phyloP scores from a whole-genome alignment of 345 rosid species.

The Xanthoceras sorbifolium region DNA sequence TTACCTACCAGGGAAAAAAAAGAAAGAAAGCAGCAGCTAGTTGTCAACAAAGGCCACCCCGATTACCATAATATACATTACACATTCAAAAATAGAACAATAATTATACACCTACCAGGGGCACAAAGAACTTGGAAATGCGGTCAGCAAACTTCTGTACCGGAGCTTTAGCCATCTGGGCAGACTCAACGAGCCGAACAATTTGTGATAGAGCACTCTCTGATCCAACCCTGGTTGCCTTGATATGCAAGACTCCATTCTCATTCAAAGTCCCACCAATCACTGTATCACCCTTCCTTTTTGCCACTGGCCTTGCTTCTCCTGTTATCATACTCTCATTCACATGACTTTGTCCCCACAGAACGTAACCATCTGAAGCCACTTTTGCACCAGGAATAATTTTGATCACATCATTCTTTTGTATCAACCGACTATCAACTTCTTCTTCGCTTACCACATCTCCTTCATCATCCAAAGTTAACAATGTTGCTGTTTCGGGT shows the following conservation, averaged over 20 bases:
- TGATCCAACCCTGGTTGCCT: constrained; percentile 86
- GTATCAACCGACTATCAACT: constrained; percentile 79
- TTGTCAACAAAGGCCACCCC: background rate
- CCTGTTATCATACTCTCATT: constrained; percentile 86
- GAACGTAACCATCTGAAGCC: constrained; percentile 70
- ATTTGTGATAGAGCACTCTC: constrained; percentile 94
- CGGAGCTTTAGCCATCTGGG: constrained; percentile 97
- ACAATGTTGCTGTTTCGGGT: constrained; percentile 71
- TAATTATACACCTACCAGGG: constrained; percentile 49
- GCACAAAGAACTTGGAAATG: constrained; percentile 84
- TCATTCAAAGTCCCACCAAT: constrained; percentile 93
- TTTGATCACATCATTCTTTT: constrained; percentile 79
- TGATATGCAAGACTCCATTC: constrained; percentile 80
- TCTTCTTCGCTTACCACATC: constrained; percentile 68
- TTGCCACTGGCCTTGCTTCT: constrained; percentile 74
- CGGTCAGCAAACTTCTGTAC: constrained; percentile 95
- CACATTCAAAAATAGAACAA: background rate
- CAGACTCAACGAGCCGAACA: constrained; percentile 91
- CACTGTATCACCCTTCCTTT: constrained; percentile 79
- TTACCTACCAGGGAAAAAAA: constrained; percentile 62
- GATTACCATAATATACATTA: background rate
- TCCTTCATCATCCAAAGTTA: constrained; percentile 61
- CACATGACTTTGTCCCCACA: constrained; percentile 76
- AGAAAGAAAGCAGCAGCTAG: too few relatives aligned
- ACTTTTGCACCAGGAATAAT: constrained; percentile 71